Conservation (phyloP, 257 asterid genomes). For the Hygrophila difformis region DNA sequence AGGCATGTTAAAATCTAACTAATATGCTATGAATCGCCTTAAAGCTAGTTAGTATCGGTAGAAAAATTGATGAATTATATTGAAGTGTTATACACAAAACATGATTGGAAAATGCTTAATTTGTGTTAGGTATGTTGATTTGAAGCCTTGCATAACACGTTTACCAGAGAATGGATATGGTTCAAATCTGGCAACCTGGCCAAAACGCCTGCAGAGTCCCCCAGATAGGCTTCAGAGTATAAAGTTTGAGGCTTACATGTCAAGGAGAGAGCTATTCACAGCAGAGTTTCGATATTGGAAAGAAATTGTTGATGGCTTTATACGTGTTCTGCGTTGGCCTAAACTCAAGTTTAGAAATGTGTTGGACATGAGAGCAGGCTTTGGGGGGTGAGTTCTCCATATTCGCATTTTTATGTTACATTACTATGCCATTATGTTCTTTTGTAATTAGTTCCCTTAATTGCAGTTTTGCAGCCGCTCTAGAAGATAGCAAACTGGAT, state of each 20-base stretch:
- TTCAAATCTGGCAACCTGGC: constrained; percentile 71
- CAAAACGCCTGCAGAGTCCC: constrained; percentile 74
- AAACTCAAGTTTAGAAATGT: constrained; percentile 66
- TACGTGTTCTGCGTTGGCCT: constrained; percentile 56
- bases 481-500: constrained; percentile 55
- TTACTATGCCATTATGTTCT: not conserved
- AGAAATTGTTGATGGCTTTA: constrained; percentile 57
- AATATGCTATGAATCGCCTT: too few relatives aligned
- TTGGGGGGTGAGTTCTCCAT: constrained; percentile 65
- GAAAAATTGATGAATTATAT: not conserved
- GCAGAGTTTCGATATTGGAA: constrained; percentile 82
- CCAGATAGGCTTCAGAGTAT: constrained; percentile 90
- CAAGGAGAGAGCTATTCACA: constrained; percentile 71
- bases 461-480: constrained; percentile 84
- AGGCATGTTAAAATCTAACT: constrained; percentile 3
- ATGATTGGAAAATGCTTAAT: constrained; percentile 14
- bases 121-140: constrained; percentile 57
- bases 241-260: constrained; percentile 63
- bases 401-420: constrained; percentile 10
- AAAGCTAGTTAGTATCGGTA: too few relatives aligned
- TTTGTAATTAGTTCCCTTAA: constrained; percentile 14
- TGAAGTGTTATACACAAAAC: not conserved
- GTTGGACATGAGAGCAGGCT: constrained; percentile 96
- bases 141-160: constrained; percentile 74
- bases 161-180: constrained; percentile 78